phyloP scores from a whole-genome alignment of 2,329 filamentous ascomycete genomes.

The Stagonosporopsis rhizophila region DNA sequence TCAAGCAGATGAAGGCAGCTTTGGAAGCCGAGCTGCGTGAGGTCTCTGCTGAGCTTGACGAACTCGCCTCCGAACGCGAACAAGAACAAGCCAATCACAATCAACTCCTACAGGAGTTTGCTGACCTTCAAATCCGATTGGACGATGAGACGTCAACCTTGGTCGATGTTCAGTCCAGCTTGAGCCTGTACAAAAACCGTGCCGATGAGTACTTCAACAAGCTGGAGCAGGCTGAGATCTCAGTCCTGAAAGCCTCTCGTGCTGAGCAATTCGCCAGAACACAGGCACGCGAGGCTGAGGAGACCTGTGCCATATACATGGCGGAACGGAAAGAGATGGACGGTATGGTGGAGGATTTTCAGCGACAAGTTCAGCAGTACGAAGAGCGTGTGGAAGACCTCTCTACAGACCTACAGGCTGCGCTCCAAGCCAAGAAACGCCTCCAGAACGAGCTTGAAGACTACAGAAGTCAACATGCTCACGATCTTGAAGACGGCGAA shows the following conservation, averaged over 20 bases:
- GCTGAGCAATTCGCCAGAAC: slow-evolving; percentile 94
- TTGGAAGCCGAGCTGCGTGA: slow-evolving; percentile 90
- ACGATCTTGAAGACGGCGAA: slow-evolving; percentile 97
- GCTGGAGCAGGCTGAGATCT: slow-evolving; percentile 94
- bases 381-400: slow-evolving; percentile 93
- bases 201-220: slow-evolving; percentile 98
- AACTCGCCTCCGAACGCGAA: slow-evolving; percentile 78
- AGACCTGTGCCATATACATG: slow-evolving; percentile 88
- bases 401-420: slow-evolving; percentile 85
- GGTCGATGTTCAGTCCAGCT: slow-evolving; percentile 81
- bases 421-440: slow-evolving; percentile 87
- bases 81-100: slow-evolving; percentile 87
- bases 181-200: slow-evolving; percentile 87
- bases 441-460: slow-evolving; percentile 97
- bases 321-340: slow-evolving; percentile 92
- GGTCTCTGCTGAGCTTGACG: slow-evolving; percentile 80
- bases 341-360: slow-evolving; percentile 82
- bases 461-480: slow-evolving; percentile 91
- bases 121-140: slow-evolving; percentile 90
- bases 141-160: slow-evolving; percentile 88
- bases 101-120: slow-evolving; percentile 89
- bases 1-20: slow-evolving; percentile 80
- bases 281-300: slow-evolving; percentile 88
- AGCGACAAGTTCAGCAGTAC: slow-evolving; percentile 85
- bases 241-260: slow-evolving; percentile 87